phyloP scores from a whole-genome alignment of 139 green algal species.

The Asterochloris erici region DNA sequence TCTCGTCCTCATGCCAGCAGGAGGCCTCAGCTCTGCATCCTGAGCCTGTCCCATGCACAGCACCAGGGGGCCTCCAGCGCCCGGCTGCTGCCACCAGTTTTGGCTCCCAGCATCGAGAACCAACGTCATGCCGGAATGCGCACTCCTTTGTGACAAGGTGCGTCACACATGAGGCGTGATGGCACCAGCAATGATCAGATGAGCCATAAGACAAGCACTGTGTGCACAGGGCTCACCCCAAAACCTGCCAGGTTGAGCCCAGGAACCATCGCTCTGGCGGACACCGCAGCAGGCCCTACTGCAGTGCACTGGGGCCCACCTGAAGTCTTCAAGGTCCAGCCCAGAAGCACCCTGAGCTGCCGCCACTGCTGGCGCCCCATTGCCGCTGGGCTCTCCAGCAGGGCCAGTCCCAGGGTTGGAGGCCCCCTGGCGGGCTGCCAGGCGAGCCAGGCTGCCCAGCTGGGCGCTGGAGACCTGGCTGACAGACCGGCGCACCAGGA shows the following conservation, averaged over 20 bases:
- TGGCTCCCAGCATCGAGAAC: too few species aligned
- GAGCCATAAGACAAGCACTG: too few species aligned
- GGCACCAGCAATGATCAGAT: not conserved
- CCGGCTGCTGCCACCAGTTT: too few species aligned
- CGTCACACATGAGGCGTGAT: not conserved
- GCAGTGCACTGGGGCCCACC: constrained; percentile 8
- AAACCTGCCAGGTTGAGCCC: too few species aligned
- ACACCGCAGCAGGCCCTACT: too few species aligned
- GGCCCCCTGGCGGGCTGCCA: constrained; percentile 45
- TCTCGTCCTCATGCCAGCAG: not conserved
- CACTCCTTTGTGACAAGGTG: too few species aligned
- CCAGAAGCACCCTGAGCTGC: constrained; percentile 18
- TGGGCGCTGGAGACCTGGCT: constrained; percentile 58
- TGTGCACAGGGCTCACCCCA: too few species aligned
- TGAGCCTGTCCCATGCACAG: not conserved
- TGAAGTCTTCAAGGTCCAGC: constrained; percentile 59
- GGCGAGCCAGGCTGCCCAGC: constrained; percentile 58
- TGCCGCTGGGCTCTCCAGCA: constrained; percentile 18
- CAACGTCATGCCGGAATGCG: too few species aligned
- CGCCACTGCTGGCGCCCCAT: not conserved
- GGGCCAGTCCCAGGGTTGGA: not conserved
- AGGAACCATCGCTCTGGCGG: too few species aligned
- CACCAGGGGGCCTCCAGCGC: too few species aligned
- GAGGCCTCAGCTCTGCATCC: not conserved
- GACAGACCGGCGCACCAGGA: constrained; percentile 82